Conservation (phyloP, 495 filamentous ascomycete genomes). For the Aspergillus steynii region DNA sequence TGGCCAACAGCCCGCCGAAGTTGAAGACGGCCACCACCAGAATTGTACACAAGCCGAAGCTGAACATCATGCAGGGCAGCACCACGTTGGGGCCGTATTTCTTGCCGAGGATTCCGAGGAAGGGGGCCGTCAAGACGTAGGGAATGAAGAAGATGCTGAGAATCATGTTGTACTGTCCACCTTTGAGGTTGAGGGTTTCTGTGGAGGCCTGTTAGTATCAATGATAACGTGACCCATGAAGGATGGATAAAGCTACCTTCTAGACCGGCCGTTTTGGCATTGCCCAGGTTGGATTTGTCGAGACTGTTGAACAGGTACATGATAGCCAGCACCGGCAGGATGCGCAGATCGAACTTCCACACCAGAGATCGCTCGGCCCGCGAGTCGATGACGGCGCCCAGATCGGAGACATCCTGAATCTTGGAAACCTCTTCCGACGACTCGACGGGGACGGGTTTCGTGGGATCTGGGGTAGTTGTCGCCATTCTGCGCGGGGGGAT, state of each 20-base stretch:
- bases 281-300: constrained; percentile 60
- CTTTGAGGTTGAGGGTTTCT: constrained; percentile 47
- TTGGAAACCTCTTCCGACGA: background rate
- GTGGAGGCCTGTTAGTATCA: too few relatives aligned
- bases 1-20: constrained; percentile 61
- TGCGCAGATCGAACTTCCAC: constrained; percentile 56
- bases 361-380: constrained; percentile 51
- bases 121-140: constrained; percentile 65
- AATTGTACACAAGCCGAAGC: constrained; percentile 59
- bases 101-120: constrained; percentile 64
- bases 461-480: background rate
- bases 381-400: constrained; percentile 8
- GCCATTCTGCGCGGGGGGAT: background rate
- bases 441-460: background rate
- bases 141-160: constrained; percentile 72
- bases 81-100: constrained; percentile 60
- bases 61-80: constrained; percentile 65
- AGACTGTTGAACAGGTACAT: constrained; percentile 61
- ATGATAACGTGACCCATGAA: too few relatives aligned
- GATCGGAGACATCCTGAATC: constrained; percentile 2
- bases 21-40: constrained; percentile 55
- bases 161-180: constrained; percentile 67
- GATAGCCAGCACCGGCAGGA: constrained; percentile 55
- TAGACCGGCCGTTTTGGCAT: constrained; percentile 60
- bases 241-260: constrained; percentile 23